phyloP scores from a whole-genome alignment of 352 stramenopile species.

The Phytophthora melonis region DNA sequence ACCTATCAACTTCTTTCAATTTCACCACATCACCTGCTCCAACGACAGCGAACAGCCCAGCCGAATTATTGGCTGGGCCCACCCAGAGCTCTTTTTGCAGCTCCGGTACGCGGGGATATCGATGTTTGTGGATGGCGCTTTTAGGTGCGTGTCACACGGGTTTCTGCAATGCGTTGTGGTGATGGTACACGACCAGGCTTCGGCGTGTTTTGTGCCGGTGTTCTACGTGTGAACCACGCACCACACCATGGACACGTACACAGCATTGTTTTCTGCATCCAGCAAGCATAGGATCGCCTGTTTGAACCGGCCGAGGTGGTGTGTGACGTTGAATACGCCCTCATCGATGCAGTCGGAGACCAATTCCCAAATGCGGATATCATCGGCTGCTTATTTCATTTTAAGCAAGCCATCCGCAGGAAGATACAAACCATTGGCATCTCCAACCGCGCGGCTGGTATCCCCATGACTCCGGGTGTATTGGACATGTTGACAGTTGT shows the following conservation, averaged over 20 bases:
- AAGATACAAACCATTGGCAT: not conserved
- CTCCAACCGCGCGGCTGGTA: not conserved
- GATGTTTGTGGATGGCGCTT: constrained; percentile 39
- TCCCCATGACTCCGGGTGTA: constrained; percentile 6
- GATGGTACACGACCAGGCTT: constrained; percentile 20
- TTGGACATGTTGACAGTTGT: constrained; percentile 13
- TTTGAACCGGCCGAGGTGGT: constrained; percentile 13
- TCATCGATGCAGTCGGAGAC: constrained; percentile 8
- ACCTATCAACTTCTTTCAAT: not conserved
- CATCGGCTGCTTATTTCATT: constrained; percentile 23
- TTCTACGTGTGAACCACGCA: constrained; percentile 16
- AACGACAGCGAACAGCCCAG: not conserved
- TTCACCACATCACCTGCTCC: not conserved
- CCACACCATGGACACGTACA: constrained; percentile 7
- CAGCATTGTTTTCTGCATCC: constrained; percentile 8
- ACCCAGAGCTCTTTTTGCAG: constrained; percentile 12
- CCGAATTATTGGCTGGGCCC: constrained; percentile 32
- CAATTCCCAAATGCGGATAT: constrained; percentile 22
- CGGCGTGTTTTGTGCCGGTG: constrained; percentile 4
- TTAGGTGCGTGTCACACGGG: constrained; percentile 5
- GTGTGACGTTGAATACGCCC: not conserved
- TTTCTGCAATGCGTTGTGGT: constrained; percentile 26
- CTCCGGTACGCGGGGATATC: constrained; percentile 7
- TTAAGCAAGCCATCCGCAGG: not conserved
- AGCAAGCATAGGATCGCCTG: not conserved